Percentiles rank a stretch among this genome's conserved stretches.
phyloP scores from a whole-genome alignment of 1,284 basidiomycete species.

The Phlebopus sp. region DNA sequence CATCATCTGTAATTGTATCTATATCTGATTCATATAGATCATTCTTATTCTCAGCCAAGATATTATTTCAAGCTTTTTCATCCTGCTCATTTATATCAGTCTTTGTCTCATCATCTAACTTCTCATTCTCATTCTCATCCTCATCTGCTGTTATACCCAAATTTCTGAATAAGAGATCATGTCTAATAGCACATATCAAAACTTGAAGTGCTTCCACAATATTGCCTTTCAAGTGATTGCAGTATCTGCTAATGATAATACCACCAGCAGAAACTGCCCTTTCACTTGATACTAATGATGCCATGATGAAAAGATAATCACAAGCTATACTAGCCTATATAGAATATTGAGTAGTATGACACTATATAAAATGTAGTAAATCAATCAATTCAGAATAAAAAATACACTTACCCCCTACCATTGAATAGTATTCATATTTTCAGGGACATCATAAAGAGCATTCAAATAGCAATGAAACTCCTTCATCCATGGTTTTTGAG shows the following conservation, averaged over 20 bases:
- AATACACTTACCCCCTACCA: constrained; percentile 34
- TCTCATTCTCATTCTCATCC: no score
- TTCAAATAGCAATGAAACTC: constrained; percentile 31
- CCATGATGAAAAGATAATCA: constrained; percentile 38
- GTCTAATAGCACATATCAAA: neutral
- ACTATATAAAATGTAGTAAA: constrained; percentile 11
- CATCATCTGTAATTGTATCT: neutral
- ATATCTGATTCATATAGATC: neutral
- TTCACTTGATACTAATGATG: constrained; percentile 38
- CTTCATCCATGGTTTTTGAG: constrained; percentile 31
- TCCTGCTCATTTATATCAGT: no score
- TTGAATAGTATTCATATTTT: constrained; percentile 21
- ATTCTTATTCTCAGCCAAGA: neutral
- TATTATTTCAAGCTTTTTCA: neutral
- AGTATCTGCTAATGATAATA: constrained; percentile 37
- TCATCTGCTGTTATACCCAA: no score
- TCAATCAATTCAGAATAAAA: neutral
- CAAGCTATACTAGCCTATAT: constrained; percentile 33
- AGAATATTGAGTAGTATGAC: constrained; percentile 23
- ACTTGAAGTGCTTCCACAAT: constrained; percentile 25
- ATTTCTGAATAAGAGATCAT: constrained; percentile 3
- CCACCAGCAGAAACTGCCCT: constrained; percentile 31
- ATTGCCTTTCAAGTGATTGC: constrained; percentile 37
- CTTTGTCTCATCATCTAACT: no score
- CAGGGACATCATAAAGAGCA: constrained; percentile 15